Percentiles rank a stretch among this genome's conserved stretches.
phyloP scores from a whole-genome alignment of 768 basidiomycete genomes.

The Pilatotrama ljubarskyi region DNA sequence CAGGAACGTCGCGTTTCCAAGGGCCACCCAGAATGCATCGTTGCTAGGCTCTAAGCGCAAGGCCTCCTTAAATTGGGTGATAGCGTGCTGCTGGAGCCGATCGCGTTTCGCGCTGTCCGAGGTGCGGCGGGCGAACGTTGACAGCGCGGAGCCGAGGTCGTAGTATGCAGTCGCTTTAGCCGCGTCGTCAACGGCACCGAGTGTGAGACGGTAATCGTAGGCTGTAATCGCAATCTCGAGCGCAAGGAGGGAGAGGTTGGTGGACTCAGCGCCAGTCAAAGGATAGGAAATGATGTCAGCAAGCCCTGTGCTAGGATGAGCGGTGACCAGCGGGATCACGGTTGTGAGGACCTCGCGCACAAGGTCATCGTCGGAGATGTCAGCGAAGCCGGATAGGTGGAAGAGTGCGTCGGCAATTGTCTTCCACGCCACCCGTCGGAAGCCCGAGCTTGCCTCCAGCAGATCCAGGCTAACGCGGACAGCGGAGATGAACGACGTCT shows the following conservation, averaged over 20 bases:
- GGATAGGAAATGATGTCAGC: constrained; percentile 41
- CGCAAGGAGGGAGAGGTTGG: constrained; percentile 32
- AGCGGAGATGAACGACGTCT: constrained; percentile 67
- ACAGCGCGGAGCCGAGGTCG: constrained; percentile 69
- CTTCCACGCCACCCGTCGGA: constrained; percentile 83
- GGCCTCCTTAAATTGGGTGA: constrained; percentile 65
- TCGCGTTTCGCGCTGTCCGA: constrained; percentile 34
- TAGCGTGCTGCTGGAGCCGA: constrained; percentile 42
- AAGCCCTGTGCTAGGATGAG: constrained; percentile 44
- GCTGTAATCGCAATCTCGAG: constrained; percentile 56
- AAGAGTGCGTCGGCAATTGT: constrained; percentile 73
- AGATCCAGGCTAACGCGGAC: constrained; percentile 50
- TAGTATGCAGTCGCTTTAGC: constrained; percentile 63
- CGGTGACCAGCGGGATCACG: constrained; percentile 41
- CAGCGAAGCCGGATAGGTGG: constrained; percentile 55
- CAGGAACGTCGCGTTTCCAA: constrained; percentile 73
- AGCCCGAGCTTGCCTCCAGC: constrained; percentile 57
- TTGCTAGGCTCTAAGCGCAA: constrained; percentile 72
- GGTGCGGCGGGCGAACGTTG: constrained; percentile 44
- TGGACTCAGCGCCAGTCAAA: constrained; percentile 20
- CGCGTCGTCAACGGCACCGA: constrained; percentile 53
- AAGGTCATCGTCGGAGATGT: constrained; percentile 46
- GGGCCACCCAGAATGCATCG: constrained; percentile 75
- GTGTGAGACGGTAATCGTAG: constrained; percentile 60
- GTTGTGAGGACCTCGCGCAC: constrained; percentile 38